Percentiles rank a stretch among this genome's conserved stretches.
phyloP scores from a whole-genome alignment of 2,329 filamentous ascomycete species.

The Penicillium sp. region DNA sequence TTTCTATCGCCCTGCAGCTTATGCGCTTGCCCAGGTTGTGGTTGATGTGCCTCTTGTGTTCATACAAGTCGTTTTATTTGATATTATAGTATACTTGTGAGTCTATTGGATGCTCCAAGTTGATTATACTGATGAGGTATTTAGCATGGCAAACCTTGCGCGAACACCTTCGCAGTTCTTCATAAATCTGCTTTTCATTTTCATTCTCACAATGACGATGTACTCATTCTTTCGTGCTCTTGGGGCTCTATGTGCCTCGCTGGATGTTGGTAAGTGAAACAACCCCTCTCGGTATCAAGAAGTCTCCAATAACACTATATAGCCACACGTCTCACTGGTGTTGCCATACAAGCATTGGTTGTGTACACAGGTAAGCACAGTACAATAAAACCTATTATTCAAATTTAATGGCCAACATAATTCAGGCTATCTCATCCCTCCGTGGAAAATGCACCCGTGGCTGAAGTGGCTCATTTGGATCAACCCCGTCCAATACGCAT shows the following conservation, averaged over 20 bases:
- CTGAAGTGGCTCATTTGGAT: conserved; percentile 65
- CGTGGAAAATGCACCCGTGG: conserved; percentile 63
- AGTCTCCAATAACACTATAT: conserved; percentile 1
- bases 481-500: conserved; percentile 68
- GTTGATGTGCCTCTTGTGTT: conserved; percentile 59
- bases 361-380: conserved; percentile 54
- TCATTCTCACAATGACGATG: conserved; percentile 55
- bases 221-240: conserved; percentile 56
- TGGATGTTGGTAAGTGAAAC: conserved; percentile 46
- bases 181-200: conserved; percentile 58
- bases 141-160: conserved; percentile 55
- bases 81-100: conserved; percentile 61
- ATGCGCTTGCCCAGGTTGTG: conserved; percentile 58
- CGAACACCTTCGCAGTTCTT: conserved; percentile 63
- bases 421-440: conserved; percentile 61
- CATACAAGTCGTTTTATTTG: conserved; percentile 59
- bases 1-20: conserved; percentile 64
- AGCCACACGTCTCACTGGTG: conserved; percentile 52
- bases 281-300: not conserved
- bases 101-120: not conserved
- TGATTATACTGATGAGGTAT: not conserved
- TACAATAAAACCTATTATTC: fast-evolving
- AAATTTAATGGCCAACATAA: not conserved
- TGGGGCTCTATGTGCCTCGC: conserved; percentile 50
- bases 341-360: conserved; percentile 52